Percentiles rank a stretch among this genome's conserved stretches.
These are phyloP conservation scores for Thelephora terrestris DNA, from an alignment of 1,284 basidiomycete species.

Conservation along the genomic window DNA sequence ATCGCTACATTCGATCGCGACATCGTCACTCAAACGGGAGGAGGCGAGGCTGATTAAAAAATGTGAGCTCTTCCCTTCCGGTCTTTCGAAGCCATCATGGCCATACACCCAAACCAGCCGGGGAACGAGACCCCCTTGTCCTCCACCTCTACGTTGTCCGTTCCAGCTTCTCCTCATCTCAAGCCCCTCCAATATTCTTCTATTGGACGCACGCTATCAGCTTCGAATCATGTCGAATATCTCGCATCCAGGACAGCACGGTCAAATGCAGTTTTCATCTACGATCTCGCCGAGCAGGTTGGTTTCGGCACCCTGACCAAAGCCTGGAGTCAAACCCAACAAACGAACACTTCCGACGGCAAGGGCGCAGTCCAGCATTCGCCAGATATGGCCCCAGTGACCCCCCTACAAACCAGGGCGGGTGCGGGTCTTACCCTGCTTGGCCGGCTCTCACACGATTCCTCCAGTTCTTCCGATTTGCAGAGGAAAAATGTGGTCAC, in stretches of 20 bases:
- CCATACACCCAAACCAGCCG: no score
- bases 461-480: conserved; percentile 46
- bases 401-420: conserved; percentile 74
- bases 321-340: conserved; percentile 29
- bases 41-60: no score
- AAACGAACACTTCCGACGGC: no score
- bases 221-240: conserved; percentile 58
- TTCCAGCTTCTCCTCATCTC: conserved; percentile 20
- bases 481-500: conserved; percentile 51
- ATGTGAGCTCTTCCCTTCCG: no score
- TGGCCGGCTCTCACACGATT: conserved; percentile 70
- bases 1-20: no score
- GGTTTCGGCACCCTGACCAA: conserved; percentile 68
- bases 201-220: conserved; percentile 27
- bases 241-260: conserved; percentile 42
- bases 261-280: conserved; percentile 66
- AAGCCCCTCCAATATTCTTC: conserved; percentile 14
- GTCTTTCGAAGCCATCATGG: no score
- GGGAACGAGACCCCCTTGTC: conserved; percentile 20
- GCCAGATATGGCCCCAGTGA: conserved; percentile 41
- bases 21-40: no score
- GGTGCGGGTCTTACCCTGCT: conserved; percentile 81
- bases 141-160: conserved; percentile 23
- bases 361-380: conserved; percentile 19
- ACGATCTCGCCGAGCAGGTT: conserved; percentile 71